Conservation (phyloP, 495 filamentous ascomycete genomes). For the Penicillium silybi region DNA sequence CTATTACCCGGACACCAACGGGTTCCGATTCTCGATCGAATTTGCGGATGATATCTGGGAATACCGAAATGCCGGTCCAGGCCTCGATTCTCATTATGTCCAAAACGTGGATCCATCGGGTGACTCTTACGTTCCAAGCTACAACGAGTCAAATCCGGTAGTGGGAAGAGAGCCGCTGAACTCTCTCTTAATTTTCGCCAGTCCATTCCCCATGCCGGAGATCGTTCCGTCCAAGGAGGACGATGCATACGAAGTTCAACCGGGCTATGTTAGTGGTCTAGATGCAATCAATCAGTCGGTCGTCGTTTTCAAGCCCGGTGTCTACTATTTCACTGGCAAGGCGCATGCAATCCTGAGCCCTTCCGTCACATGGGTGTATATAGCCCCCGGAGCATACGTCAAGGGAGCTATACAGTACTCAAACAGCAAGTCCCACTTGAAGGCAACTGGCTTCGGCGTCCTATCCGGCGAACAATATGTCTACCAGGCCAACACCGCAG, state of each 20-base stretch:
- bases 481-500: constrained; percentile 20
- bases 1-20: background rate
- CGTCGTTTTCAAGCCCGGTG: background rate
- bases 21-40: background rate
- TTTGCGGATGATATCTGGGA: background rate
- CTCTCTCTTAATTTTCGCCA: background rate
- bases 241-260: background rate
- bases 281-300: background rate
- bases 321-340: background rate
- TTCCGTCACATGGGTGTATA: constrained; percentile 16
- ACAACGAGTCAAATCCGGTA: too few relatives aligned
- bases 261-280: background rate
- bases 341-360: background rate
- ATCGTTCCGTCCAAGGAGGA: background rate
- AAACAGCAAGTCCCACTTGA: background rate
- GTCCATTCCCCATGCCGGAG: background rate
- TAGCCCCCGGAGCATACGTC: constrained; percentile 29
- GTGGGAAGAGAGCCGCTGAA: background rate
- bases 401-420: constrained; percentile 26
- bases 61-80: background rate
- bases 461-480: constrained; percentile 29
- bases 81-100: too few relatives aligned
- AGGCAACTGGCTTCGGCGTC: constrained; percentile 24
- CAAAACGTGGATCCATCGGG: too few relatives aligned
- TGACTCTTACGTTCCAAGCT: too few relatives aligned